A percentile compares a stretch with the other conserved stretches of the same genome.
phyloP scores from a whole-genome alignment of 2,329 filamentous ascomycete genomes.

The Cladophialophora immunda region DNA sequence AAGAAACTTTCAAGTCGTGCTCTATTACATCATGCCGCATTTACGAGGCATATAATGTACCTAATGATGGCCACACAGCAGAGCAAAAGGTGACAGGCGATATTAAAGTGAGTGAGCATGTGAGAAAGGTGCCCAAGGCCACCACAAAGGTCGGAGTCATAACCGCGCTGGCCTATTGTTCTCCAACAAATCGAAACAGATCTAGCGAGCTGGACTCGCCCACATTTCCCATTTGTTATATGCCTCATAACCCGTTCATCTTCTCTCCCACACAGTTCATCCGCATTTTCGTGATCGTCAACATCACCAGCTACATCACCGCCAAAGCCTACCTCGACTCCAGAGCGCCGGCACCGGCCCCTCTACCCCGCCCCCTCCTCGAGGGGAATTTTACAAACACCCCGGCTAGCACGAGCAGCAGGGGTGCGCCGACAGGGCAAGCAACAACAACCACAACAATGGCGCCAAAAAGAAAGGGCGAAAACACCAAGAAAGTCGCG shows the following conservation, averaged over 20 bases:
- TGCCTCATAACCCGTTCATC: constrained; percentile 33
- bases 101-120: not conserved
- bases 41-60: no score
- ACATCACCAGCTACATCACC: constrained; percentile 38
- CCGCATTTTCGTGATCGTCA: constrained; percentile 45
- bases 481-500: constrained; percentile 86
- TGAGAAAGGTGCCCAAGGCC: not conserved
- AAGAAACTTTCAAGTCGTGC: not conserved
- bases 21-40: constrained; percentile 1
- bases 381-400: not conserved
- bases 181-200: not conserved
- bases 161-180: not conserved
- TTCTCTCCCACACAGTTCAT: constrained; percentile 43
- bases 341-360: constrained; percentile 8
- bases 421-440: no score
- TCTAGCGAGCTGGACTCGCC: not conserved
- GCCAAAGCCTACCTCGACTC: constrained; percentile 28
- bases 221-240: constrained; percentile 5
- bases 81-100: not conserved
- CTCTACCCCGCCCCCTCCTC: not conserved
- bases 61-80: not conserved
- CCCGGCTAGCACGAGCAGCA: not conserved
- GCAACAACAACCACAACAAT: constrained; percentile 53
- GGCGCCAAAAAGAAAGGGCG: constrained; percentile 75
- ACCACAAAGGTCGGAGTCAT: constrained; percentile 4